Conservation (phyloP, 2,329 filamentous ascomycete genomes). For the Nannizziopsis barbatae region DNA sequence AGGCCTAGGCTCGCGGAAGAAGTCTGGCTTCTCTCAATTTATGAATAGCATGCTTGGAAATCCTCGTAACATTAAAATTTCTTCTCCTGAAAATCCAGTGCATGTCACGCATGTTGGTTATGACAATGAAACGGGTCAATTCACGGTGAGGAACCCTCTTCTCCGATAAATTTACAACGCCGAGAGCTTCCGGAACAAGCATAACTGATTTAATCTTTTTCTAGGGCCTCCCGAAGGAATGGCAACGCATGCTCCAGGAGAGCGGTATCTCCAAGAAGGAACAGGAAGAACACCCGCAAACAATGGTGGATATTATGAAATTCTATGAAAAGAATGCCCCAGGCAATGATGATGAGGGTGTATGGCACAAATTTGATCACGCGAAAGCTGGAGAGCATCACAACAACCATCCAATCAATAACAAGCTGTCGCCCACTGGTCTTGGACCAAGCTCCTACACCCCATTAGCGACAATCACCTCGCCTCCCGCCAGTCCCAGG, state of each 20-base stretch:
- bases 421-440: slow-evolving; percentile 30
- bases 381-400: slow-evolving; percentile 50
- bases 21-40: slow-evolving; percentile 78
- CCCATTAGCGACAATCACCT: slow-evolving; percentile 54
- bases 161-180: not conserved
- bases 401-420: slow-evolving; percentile 22
- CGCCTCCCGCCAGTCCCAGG: slow-evolving; percentile 70
- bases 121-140: slow-evolving; percentile 90
- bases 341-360: slow-evolving; percentile 66
- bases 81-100: slow-evolving; percentile 93
- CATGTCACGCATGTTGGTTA: slow-evolving; percentile 97
- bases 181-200: not conserved
- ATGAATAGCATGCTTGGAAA: slow-evolving; percentile 76
- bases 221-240: slow-evolving; percentile 90
- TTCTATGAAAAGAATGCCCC: slow-evolving; percentile 96
- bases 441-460: slow-evolving; percentile 38
- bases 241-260: slow-evolving; percentile 90
- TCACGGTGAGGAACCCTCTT: slow-evolving; percentile 52
- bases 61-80: slow-evolving; percentile 84
- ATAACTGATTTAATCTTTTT: slow-evolving; percentile 1
- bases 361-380: slow-evolving; percentile 94
- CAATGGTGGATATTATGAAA: slow-evolving; percentile 86
- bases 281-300: slow-evolving; percentile 87
- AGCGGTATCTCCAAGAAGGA: slow-evolving; percentile 95
- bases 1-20: slow-evolving; percentile 57